These are phyloP conservation scores for Arthrobotrys iridis DNA, from an alignment of 2,329 filamentous ascomycete genomes.

Conservation along the genomic window DNA sequence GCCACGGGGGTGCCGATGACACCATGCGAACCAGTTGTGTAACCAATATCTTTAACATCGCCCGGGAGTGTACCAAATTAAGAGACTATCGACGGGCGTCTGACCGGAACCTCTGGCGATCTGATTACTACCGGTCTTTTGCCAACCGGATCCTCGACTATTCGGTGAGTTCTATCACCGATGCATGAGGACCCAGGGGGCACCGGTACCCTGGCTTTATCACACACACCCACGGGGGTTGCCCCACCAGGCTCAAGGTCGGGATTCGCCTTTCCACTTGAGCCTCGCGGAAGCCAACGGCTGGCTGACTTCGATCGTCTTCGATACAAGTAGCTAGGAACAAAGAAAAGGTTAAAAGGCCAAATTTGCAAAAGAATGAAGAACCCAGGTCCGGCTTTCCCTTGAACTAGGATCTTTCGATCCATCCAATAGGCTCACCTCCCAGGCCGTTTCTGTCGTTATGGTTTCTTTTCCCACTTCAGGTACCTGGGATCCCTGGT, in stretches of 20 bases:
- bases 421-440: conserved; percentile 44
- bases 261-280: conserved; percentile 8
- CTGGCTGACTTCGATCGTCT: background rate
- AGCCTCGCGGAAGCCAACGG: conserved; percentile 30
- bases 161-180: background rate
- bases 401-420: conserved; percentile 5
- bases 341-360: background rate
- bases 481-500: conserved; percentile 8
- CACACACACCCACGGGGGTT: background rate
- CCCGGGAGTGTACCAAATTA: no score
- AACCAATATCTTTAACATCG: background rate
- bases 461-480: conserved; percentile 10
- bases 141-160: background rate
- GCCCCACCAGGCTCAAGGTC: conserved; percentile 3
- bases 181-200: background rate
- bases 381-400: conserved; percentile 17
- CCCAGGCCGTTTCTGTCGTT: conserved; percentile 18
- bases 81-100: background rate
- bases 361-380: conserved; percentile 23
- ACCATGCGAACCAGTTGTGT: background rate
- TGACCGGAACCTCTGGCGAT: background rate
- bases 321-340: background rate
- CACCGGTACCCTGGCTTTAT: conserved; percentile 2
- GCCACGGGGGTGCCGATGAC: conserved; percentile 31
- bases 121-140: background rate